Evolutionary conservation across 139 green algal species (phyloP).

Genomic region (Trebouxia sp.): DNA sequence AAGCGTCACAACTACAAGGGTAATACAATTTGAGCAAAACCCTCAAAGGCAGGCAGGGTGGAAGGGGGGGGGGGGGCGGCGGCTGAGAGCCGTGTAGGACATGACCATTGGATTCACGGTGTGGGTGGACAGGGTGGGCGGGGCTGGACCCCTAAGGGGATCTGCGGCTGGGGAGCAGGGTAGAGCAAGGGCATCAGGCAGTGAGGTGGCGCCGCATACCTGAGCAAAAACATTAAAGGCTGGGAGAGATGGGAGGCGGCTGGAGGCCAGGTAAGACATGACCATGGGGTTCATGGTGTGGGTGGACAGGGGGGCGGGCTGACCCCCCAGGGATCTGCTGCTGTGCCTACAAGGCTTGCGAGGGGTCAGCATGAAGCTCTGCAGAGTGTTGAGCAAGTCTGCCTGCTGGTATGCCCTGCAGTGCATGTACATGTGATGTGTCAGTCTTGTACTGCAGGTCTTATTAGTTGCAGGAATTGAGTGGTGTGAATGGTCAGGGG

Average conservation of each 20-base stretch:
- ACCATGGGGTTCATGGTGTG: background rate
- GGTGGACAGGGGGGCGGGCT: background rate
- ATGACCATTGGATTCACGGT: background rate
- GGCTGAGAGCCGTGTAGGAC: background rate
- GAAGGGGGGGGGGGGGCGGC: no score
- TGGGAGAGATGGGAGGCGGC: background rate
- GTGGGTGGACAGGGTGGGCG: background rate
- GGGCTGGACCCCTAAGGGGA: background rate
- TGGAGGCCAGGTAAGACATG: background rate
- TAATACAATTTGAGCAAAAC: background rate
- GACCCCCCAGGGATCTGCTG: background rate
- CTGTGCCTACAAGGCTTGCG: background rate
- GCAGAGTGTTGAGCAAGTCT: conserved; percentile 10
- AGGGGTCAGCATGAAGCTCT: conserved; percentile 13
- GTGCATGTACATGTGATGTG: background rate
- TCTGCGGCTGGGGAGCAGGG: background rate
- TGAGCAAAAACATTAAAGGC: conserved; percentile 2
- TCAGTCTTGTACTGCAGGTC: no score
- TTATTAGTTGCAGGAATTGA: no score
- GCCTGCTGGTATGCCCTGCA: conserved; percentile 20
- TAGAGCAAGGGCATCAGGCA: no score
- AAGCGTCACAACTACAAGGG: background rate
- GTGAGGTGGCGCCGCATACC: no score
- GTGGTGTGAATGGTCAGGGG: no score
- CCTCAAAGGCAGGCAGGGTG: background rate